These are phyloP conservation scores for Fallopia convolvulus DNA, from an alignment of 148 eudicot species.

Conservation along the genomic window DNA sequence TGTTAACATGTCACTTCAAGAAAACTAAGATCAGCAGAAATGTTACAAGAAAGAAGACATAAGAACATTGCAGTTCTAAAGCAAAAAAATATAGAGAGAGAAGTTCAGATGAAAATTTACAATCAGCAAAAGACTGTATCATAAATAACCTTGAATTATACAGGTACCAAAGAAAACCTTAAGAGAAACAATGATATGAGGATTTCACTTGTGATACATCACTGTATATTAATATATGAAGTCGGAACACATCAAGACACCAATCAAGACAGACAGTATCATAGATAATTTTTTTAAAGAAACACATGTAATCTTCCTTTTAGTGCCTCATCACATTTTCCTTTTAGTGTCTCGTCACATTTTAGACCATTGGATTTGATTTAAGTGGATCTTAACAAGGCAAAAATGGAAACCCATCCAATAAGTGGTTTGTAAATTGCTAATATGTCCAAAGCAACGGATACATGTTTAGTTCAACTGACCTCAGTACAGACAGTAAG, in stretches of 20 bases:
- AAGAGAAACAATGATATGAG: not conserved
- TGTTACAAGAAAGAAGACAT: not conserved
- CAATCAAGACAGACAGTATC: not conserved
- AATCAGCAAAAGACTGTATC: not conserved
- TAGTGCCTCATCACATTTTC: not conserved
- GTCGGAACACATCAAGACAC: not conserved
- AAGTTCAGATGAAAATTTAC: not conserved
- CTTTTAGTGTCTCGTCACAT: not conserved
- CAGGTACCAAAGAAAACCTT: not conserved
- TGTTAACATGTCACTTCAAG: not conserved
- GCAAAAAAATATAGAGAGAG: not conserved
- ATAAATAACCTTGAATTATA: not conserved
- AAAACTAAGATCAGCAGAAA: conserved; percentile 2
- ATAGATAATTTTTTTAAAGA: not conserved
- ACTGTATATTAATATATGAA: not conserved
- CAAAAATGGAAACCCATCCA: not conserved
- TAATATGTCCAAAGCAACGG: not conserved
- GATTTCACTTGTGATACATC: not conserved
- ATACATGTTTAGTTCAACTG: not conserved
- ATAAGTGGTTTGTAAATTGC: not conserved
- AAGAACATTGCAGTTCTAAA: not conserved
- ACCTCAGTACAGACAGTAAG: not conserved
- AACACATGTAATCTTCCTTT: not conserved
- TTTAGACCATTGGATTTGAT: not conserved
- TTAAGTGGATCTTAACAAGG: not conserved